Base-by-base conservation (phyloP, 108 stramenopile species). In the Stephanodiscus minutulus region DNA sequence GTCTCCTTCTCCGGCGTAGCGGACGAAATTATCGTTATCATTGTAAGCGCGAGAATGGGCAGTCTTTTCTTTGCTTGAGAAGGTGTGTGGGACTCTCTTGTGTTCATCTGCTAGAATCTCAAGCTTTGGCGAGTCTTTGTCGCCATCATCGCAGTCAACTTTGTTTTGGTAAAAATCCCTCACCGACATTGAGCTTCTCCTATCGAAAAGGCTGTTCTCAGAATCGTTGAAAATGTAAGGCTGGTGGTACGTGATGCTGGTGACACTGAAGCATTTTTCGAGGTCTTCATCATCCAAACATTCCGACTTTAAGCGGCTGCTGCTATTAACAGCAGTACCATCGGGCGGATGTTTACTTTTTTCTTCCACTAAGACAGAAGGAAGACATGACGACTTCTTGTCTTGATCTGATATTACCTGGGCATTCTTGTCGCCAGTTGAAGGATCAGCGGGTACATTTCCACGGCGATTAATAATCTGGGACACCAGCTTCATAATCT, bases 401-500 rank as follows among this genome's bases (percentile, higher is more conserved):
- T n/a, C 52, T 1, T 37, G 27, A 8, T 49, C 31, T n/a, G n/a
- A n/a, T 18, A 24, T 22, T 0, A 44, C 13, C 76, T 21, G 29
- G 18, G 18, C 3, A 13, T 20, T 11, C 44, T 65, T 33, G 18
- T 25, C 20, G 20, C 52, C 49, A 41, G 2, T 21, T 39, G 50
- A 29, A 2, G 41, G 24, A 24, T 44, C 11, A 39, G 11, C 11
- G 39, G 39, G 39, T 39, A 39, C 7, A 39, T 39, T 39, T 39
- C 1, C 22, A 5, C n/a, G 31, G 43, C 6, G 20, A 66, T 56
- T 35, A 22, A 29, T 49, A 27, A 37, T 60, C 27, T 20, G 72
- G 70, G 6, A 53, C 18, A 79, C 70, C 52, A 79, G 43, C 57
- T 61, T 41, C 17, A 79, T 27, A 57, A 79, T 72, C 37, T 65